Percentiles rank a stretch among this genome's conserved stretches.
These are phyloP conservation scores for Pseudogymnoascus sp. DNA, from an alignment of 2,329 filamentous ascomycete species.

Conservation along the genomic window DNA sequence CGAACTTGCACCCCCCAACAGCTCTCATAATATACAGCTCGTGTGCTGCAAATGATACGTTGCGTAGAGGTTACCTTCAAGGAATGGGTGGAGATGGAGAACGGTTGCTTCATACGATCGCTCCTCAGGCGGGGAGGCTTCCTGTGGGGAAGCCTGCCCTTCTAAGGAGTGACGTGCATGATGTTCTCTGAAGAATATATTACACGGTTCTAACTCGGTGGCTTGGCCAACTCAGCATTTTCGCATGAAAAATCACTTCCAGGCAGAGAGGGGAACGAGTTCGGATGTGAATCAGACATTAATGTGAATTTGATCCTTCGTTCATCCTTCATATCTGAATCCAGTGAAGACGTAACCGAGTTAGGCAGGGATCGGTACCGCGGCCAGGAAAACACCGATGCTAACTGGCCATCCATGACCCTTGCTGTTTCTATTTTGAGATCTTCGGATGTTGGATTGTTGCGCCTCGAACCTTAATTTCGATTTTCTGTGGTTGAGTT, in stretches of 20 bases:
- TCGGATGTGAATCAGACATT: background rate
- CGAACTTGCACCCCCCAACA: background rate
- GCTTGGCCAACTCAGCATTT: background rate
- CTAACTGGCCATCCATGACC: background rate
- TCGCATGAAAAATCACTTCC: background rate
- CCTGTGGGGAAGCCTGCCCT: background rate
- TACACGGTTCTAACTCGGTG: background rate
- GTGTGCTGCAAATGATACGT: background rate
- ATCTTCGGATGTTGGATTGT: background rate
- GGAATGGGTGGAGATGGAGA: background rate
- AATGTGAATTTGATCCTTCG: background rate
- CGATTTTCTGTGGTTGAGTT: background rate
- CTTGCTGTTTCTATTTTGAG: background rate
- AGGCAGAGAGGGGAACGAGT: background rate
- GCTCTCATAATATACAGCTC: background rate
- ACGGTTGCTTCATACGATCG: background rate
- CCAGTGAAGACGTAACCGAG: background rate
- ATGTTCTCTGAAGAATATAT: background rate
- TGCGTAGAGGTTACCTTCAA: background rate
- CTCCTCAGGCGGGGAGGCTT: too few relatives aligned
- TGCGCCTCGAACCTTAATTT: slow-evolving; percentile 3
- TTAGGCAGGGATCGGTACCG: background rate
- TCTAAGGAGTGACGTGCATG: background rate
- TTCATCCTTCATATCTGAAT: background rate
- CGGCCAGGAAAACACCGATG: background rate